These are phyloP conservation scores for Chionographis japonica DNA, from an alignment of 106 monocot genomes.

Conservation along the genomic window DNA sequence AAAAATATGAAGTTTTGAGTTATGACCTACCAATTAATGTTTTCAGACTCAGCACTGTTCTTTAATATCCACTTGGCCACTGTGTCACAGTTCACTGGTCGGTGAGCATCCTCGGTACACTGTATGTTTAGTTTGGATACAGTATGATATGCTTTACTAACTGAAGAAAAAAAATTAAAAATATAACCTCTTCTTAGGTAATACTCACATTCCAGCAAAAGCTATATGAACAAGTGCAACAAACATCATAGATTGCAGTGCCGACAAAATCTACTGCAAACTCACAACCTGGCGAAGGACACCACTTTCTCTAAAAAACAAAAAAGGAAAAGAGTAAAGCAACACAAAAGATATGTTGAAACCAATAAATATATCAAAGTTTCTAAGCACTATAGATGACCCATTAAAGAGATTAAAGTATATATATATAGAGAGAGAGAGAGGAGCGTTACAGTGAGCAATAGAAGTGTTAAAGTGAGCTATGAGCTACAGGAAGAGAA, in stretches of 20 bases:
- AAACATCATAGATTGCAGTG: constrained; percentile 6
- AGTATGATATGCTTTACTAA: background rate
- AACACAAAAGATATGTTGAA: background rate
- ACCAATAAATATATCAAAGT: too few relatives aligned
- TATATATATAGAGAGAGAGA: too few relatives aligned
- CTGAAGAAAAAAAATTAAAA: background rate
- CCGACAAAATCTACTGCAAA: constrained; percentile 11
- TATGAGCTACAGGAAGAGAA: too few relatives aligned
- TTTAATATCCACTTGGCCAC: constrained; percentile 20
- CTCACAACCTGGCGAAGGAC: constrained; percentile 17
- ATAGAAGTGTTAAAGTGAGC: too few relatives aligned
- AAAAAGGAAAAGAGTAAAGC: background rate
- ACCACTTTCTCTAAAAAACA: constrained; percentile 9
- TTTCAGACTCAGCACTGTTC: constrained; percentile 19
- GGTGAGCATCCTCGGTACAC: constrained; percentile 20
- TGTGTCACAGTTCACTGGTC: constrained; percentile 12
- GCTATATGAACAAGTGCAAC: constrained; percentile 10
- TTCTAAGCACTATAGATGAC: too few relatives aligned
- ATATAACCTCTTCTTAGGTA: background rate
- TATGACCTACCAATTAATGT: constrained; percentile 12
- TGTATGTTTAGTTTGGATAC: background rate
- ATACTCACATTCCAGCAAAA: constrained; percentile 21
- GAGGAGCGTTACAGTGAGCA: too few relatives aligned
- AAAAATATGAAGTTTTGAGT: background rate
- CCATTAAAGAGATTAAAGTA: too few relatives aligned